Evolutionary conservation across 352 stramenopile species (phyloP), one percentile per base, ranked within the genome.

Genomic region (Pythium rhizo-oryzae): DNA sequence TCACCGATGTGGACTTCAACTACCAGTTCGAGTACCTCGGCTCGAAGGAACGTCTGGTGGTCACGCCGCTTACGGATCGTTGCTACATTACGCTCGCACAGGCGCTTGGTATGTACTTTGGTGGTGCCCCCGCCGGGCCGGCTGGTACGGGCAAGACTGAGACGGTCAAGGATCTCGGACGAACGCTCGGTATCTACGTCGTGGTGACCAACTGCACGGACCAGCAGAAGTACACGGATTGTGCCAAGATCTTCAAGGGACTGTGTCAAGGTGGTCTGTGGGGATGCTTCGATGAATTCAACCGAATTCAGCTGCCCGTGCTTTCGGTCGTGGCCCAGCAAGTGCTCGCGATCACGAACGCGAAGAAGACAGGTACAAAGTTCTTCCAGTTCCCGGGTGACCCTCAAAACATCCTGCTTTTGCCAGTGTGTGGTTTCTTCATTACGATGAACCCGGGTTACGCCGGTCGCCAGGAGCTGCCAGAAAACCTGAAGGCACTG

Each of bases 381-480:
- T 96, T 93, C 76, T 99, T 99, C 78, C 95, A 99, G 77, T 99
- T 99, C 74, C 97, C 97, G 0, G 97, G 97, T 37, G 97, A 99
- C 67, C 96, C 96, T 13, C 96, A 99, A 76, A 99, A 99, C 75
- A 98, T 99, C 62, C 67, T 98, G 50, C 80, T 99, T 3, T 96
- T 97, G 37, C 96, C 95, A 15, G 93, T 98, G 12, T 98, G 96
- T 60, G 97, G 96, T 4, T 99, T 98, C 75, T 99, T 99, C 74
- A 99, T 99, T 70, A 99, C 97, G 2, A 99, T 99, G 97, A 99
- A 99, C 75, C 97, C 97, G 6, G 97, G 97, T 55, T 99, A 99
- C 70, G 97, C 97, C 53, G 97, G 97, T 58, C 89, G 97, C 8
- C 97, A 99, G 72, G 97, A 99, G 71, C 78, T 99, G 3, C 97